Conservation (phyloP, 495 filamentous ascomycete species). For the Penicillium argentinense region DNA sequence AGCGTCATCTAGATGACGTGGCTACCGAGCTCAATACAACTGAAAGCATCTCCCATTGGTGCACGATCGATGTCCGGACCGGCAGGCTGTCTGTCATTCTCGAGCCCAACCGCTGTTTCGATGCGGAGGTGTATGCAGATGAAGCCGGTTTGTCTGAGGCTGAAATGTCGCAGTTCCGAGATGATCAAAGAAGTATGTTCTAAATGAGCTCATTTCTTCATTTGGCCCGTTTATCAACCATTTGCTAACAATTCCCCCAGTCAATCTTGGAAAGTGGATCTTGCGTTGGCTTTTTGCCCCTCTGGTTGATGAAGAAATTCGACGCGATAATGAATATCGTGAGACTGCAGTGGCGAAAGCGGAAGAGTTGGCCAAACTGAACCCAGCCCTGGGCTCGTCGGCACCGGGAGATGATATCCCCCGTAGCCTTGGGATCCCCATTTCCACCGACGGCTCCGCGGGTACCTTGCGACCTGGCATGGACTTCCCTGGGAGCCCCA, state of each 20-base stretch:
- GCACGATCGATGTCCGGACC: conserved; percentile 88
- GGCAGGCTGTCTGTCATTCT: conserved; percentile 86
- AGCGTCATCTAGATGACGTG: conserved; percentile 90
- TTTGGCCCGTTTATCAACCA: no score
- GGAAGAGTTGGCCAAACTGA: conserved; percentile 53
- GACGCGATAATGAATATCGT: conserved; percentile 73
- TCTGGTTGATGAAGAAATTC: conserved; percentile 85
- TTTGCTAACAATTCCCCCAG: conserved; percentile 46
- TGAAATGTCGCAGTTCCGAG: conserved; percentile 74
- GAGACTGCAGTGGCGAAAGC: conserved; percentile 61
- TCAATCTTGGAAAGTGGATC: conserved; percentile 97
- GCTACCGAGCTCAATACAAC: conserved; percentile 81
- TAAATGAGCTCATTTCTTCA: neutral
- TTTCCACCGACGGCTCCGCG: conserved; percentile 42
- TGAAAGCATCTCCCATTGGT: conserved; percentile 93
- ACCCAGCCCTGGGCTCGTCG: conserved; percentile 55
- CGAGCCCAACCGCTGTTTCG: conserved; percentile 95
- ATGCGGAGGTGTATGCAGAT: conserved; percentile 96
- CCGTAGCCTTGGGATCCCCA: conserved; percentile 47
- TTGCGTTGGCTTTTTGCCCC: conserved; percentile 88
- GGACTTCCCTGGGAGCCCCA: conserved; percentile 51
- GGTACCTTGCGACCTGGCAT: conserved; percentile 67
- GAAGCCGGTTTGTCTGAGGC: conserved; percentile 61
- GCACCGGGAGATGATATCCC: conserved; percentile 60
- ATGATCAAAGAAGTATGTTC: conserved; percentile 88